A percentile compares a stretch with the other conserved stretches of the same genome.
These are phyloP conservation scores for Sporisorium graminicola DNA, from an alignment of 1,284 basidiomycete species.

Conservation along the genomic window DNA sequence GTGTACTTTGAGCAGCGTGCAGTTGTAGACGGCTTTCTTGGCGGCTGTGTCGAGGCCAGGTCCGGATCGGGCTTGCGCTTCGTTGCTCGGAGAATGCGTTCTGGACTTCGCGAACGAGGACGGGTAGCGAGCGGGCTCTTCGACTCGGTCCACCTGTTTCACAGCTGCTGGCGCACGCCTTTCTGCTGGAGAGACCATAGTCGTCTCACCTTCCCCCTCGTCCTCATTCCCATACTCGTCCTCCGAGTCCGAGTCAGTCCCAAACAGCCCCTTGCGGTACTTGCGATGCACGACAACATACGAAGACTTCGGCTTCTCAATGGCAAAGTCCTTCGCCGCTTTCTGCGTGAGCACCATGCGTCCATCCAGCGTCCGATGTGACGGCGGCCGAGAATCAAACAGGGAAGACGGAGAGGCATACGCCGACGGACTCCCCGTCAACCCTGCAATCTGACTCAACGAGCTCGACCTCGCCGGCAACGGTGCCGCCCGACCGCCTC, in stretches of 20 bases:
- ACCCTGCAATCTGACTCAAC: conserved; percentile 21
- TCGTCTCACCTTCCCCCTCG: conserved; percentile 6
- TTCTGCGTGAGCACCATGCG: conserved; percentile 34
- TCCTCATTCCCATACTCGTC: conserved; percentile 58
- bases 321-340: conserved; percentile 25
- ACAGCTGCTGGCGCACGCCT: not conserved
- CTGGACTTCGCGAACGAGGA: conserved; percentile 37
- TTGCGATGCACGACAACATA: conserved; percentile 24
- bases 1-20: conserved; percentile 63
- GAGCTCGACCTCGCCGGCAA: conserved; percentile 37
- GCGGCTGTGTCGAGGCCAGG: conserved; percentile 52
- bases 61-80: not conserved
- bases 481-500: conserved; percentile 40
- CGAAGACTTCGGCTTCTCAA: conserved; percentile 8
- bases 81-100: conserved; percentile 22
- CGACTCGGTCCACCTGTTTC: not conserved
- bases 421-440: conserved; percentile 11
- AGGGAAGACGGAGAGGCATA: not conserved
- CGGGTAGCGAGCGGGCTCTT: conserved; percentile 13
- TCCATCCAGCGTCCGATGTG: conserved; percentile 27
- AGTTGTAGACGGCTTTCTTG: conserved; percentile 60
- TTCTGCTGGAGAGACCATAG: not conserved
- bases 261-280: conserved; percentile 40
- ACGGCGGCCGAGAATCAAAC: conserved; percentile 9
- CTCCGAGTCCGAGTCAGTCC: conserved; percentile 46